Percentiles rank a stretch among this genome's conserved stretches.
Conservation (phyloP, 352 stramenopile genomes). For the Pythium monospermum region DNA sequence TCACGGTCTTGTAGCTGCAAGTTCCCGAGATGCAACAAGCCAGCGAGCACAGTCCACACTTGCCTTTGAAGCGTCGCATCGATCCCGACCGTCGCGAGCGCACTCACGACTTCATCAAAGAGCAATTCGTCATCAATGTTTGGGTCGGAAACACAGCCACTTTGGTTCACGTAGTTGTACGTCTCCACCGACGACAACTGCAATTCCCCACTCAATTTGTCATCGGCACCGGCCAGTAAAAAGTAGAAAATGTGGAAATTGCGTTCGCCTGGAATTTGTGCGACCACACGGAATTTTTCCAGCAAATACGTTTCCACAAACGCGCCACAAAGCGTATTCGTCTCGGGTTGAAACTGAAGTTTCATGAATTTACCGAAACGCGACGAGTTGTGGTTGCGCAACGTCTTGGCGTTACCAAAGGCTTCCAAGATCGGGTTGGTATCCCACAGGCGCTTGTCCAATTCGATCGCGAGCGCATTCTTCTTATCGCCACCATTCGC, state of each 20-base stretch:
- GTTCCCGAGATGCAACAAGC: slow-evolving; percentile 80
- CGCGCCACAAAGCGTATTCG: slow-evolving; percentile 65
- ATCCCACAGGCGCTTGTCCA: slow-evolving; percentile 84
- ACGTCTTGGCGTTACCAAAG: slow-evolving; percentile 86
- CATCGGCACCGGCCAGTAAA: slow-evolving; percentile 65
- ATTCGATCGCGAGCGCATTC: slow-evolving; percentile 63
- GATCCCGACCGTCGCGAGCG: slow-evolving; percentile 74
- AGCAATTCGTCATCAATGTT: slow-evolving; percentile 87
- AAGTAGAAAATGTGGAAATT: slow-evolving; percentile 94
- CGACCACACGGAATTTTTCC: slow-evolving; percentile 87
- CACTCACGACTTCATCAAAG: slow-evolving; percentile 80
- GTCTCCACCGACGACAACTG: slow-evolving; percentile 47
- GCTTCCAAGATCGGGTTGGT: slow-evolving; percentile 87
- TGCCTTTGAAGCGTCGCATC: slow-evolving; percentile 59
- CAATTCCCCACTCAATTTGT: slow-evolving; percentile 53
- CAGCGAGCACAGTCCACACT: slow-evolving; percentile 72
- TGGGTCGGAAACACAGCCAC: slow-evolving; percentile 69
- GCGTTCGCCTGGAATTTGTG: slow-evolving; percentile 78
- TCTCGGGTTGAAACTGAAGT: slow-evolving; percentile 77
- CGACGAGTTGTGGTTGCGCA: slow-evolving; percentile 86
- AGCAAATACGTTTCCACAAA: slow-evolving; percentile 88
- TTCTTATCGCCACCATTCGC: slow-evolving; percentile 29
- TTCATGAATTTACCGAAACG: slow-evolving; percentile 90
- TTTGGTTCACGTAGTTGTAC: slow-evolving; percentile 86
- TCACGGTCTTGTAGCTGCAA: slow-evolving; percentile 71